These are phyloP conservation scores for Leccinum ponderosum DNA, from an alignment of 1,284 basidiomycete species.

Conservation along the genomic window DNA sequence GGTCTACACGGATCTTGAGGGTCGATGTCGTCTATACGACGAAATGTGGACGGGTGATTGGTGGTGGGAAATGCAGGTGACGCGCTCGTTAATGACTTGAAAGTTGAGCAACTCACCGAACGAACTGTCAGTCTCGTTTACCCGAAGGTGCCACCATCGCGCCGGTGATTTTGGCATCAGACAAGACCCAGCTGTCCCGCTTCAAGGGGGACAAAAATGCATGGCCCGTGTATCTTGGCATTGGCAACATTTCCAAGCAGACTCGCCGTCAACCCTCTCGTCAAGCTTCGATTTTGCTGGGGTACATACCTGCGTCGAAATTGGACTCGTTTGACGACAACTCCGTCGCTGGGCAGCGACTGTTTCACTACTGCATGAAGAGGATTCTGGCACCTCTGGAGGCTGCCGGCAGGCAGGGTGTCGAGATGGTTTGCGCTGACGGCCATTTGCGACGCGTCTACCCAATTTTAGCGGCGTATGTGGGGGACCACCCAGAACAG, in stretches of 20 bases:
- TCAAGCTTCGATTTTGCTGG: background rate
- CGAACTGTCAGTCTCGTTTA: background rate
- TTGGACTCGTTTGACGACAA: background rate
- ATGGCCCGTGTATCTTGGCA: background rate
- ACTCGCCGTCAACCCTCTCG: background rate
- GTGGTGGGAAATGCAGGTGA: background rate
- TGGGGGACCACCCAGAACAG: background rate
- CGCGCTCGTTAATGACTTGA: background rate
- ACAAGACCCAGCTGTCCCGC: background rate
- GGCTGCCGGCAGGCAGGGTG: background rate
- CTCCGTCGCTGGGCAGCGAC: background rate
- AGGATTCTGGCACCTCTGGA: background rate
- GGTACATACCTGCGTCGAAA: background rate
- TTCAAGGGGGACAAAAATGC: background rate
- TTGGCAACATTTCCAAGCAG: background rate
- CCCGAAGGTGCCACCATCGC: background rate
- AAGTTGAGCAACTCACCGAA: background rate
- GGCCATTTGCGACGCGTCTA: conserved; percentile 4
- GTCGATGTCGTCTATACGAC: background rate
- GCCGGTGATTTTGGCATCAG: background rate
- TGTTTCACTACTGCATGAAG: background rate
- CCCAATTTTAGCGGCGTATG: conserved; percentile 20
- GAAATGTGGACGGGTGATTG: background rate
- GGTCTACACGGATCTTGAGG: background rate
- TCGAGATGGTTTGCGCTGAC: background rate